phyloP scores from a whole-genome alignment of 169 alveolate species.

The Babesia ovata region DNA sequence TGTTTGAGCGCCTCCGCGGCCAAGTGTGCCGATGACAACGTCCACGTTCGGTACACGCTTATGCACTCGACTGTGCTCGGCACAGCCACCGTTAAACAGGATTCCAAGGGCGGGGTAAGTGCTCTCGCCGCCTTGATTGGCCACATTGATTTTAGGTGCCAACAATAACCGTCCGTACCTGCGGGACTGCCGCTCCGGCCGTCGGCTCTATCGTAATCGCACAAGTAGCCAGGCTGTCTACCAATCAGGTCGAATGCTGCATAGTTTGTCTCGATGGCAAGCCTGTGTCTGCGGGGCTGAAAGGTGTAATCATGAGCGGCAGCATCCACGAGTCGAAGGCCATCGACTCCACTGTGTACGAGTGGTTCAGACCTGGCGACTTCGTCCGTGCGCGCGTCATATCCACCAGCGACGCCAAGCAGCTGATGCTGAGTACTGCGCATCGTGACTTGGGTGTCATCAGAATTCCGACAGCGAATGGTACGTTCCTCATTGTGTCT shows the following conservation, averaged over 20 bases:
- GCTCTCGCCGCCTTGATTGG: neutral
- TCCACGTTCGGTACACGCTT: constrained; percentile 34
- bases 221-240: constrained; percentile 28
- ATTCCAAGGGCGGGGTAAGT: neutral
- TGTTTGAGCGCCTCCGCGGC: constrained; percentile 29
- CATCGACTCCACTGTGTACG: constrained; percentile 45
- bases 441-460: constrained; percentile 56
- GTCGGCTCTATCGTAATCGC: constrained; percentile 66
- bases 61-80: constrained; percentile 55
- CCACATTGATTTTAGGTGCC: neutral
- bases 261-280: constrained; percentile 32
- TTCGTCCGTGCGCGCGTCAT: constrained; percentile 51
- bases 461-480: constrained; percentile 11
- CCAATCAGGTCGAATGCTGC: constrained; percentile 61
- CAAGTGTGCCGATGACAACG: constrained; percentile 23
- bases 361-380: constrained; percentile 69
- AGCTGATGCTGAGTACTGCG: constrained; percentile 48
- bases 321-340: constrained; percentile 62
- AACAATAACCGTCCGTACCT: neutral
- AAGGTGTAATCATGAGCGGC: constrained; percentile 43
- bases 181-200: constrained; percentile 23
- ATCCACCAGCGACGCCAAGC: constrained; percentile 54
- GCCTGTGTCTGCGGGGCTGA: constrained; percentile 21
- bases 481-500: neutral
- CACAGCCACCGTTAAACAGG: neutral